Evolutionary conservation across 2,329 filamentous ascomycete species (phyloP).

Genomic region (Neobulgaria alba): DNA sequence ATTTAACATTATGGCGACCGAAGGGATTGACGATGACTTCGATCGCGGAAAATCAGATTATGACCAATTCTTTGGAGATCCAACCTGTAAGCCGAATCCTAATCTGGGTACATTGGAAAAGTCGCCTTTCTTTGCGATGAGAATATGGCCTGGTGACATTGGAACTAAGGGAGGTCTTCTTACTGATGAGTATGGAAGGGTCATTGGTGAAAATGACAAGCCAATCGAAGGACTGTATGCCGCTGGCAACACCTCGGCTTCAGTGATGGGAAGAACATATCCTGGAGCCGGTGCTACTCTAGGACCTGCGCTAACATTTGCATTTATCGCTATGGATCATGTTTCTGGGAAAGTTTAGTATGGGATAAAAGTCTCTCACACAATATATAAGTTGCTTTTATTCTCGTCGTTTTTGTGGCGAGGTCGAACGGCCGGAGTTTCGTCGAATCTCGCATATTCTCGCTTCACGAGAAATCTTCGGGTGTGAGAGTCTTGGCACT

Average conservation of each 20-base stretch:
- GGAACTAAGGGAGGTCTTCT: conserved; percentile 32
- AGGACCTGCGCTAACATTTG: conserved; percentile 32
- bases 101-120: conserved; percentile 27
- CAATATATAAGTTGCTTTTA: no score
- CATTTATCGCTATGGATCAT: conserved; percentile 23
- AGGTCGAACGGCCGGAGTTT: neutral
- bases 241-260: conserved; percentile 28
- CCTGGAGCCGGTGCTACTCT: conserved; percentile 30
- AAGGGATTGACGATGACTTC: conserved; percentile 30
- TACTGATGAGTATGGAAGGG: conserved; percentile 28
- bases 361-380: no score
- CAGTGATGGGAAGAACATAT: conserved; percentile 30
- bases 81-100: conserved; percentile 24
- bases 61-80: conserved; percentile 29
- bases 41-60: conserved; percentile 28
- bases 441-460: neutral
- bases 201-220: conserved; percentile 13
- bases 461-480: neutral
- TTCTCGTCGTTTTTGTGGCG: neutral
- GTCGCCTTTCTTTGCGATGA: conserved; percentile 29
- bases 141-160: conserved; percentile 31
- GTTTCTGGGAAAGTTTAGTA: conserved; percentile 9
- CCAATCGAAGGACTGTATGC: conserved; percentile 30
- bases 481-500: no score
- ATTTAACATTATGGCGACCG: conserved; percentile 26